Evolutionary conservation across 1,284 basidiomycete genomes (phyloP).

Genomic region (Leccinum subrobustum): DNA sequence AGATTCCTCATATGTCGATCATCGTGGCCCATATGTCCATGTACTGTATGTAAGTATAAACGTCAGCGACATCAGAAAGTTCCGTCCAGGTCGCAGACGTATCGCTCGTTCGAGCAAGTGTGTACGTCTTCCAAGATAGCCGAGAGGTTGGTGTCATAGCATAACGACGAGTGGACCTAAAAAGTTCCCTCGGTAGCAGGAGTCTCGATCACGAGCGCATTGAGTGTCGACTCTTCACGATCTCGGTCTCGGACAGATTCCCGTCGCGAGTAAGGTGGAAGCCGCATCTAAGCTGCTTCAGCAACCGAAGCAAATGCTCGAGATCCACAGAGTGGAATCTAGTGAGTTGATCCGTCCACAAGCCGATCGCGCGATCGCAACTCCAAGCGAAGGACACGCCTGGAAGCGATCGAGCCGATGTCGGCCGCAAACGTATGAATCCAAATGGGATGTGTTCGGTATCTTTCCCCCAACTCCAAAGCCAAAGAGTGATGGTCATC

Average conservation of each 20-base stretch:
- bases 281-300: neutral
- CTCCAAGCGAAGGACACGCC: neutral
- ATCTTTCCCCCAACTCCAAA: neutral
- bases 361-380: neutral
- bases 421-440: neutral
- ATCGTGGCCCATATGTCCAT: neutral
- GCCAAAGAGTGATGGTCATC: neutral
- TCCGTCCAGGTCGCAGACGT: neutral
- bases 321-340: neutral
- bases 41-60: neutral
- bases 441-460: neutral
- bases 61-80: neutral
- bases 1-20: neutral
- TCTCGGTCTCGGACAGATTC: neutral
- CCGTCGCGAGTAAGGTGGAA: neutral
- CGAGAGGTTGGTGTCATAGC: neutral
- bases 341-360: neutral
- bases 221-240: neutral
- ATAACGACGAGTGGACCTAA: neutral
- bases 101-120: neutral
- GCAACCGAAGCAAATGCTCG: neutral
- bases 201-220: neutral
- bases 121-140: neutral
- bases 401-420: neutral
- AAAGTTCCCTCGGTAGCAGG: neutral